Evolutionary conservation across 2,329 filamentous ascomycete species (phyloP).

Genomic region (Paramyrothecium sp.): DNA sequence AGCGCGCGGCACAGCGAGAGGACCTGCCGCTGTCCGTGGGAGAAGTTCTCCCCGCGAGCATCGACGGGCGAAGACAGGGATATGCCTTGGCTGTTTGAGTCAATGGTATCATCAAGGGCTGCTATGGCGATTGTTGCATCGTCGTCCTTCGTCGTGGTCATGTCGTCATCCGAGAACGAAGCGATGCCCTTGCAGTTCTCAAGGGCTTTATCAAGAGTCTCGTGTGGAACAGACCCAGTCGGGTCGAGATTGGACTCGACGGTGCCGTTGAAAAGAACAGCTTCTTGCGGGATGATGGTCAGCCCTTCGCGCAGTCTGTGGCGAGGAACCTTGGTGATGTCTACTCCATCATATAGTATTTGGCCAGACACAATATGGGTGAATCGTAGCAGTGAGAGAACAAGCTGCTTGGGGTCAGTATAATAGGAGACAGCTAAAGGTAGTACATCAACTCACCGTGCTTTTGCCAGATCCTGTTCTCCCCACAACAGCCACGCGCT

Average conservation of each 20-base stretch:
- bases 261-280: constrained; percentile 54
- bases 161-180: constrained; percentile 39
- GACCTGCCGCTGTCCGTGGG: constrained; percentile 57
- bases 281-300: constrained; percentile 59
- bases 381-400: constrained; percentile 54
- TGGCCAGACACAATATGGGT: constrained; percentile 50
- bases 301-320: constrained; percentile 50
- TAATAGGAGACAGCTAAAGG: neutral
- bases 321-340: constrained; percentile 52
- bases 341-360: constrained; percentile 54
- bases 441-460: constrained; percentile 52
- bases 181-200: constrained; percentile 61
- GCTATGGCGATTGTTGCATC: constrained; percentile 12
- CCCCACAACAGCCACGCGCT: constrained; percentile 76
- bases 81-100: constrained; percentile 19
- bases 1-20: constrained; percentile 56
- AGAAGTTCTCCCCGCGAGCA: constrained; percentile 54
- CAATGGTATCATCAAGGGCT: constrained; percentile 1
- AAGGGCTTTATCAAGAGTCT: constrained; percentile 56
- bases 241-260: constrained; percentile 63
- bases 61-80: constrained; percentile 46
- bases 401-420: constrained; percentile 29
- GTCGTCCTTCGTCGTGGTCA: constrained; percentile 27
- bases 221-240: constrained; percentile 52
- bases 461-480: constrained; percentile 83